Evolutionary conservation across 495 filamentous ascomycete species (phyloP).

Genomic region (Aspergillus cristatus): DNA sequence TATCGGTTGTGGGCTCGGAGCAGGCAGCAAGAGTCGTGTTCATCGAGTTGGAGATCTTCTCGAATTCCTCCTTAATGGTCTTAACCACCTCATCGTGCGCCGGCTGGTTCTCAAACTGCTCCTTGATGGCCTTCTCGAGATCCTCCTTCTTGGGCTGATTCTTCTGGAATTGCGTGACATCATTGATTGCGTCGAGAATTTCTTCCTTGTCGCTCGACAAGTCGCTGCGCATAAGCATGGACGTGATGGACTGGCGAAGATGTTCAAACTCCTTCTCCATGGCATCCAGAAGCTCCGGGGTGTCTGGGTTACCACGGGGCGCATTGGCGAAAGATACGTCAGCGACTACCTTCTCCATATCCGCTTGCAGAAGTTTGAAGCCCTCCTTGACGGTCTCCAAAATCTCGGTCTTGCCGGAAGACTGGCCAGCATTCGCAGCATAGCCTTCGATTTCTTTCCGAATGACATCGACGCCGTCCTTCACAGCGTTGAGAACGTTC

Average conservation of each 20-base stretch:
- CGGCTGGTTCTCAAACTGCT: slow-evolving; percentile 68
- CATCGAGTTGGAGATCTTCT: slow-evolving; percentile 40
- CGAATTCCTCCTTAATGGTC: slow-evolving; percentile 60
- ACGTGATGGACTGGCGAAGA: slow-evolving; percentile 63
- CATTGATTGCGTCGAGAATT: slow-evolving; percentile 53
- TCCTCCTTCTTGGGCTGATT: slow-evolving; percentile 8
- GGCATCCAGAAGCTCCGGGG: slow-evolving; percentile 52
- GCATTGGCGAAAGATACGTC: slow-evolving; percentile 27
- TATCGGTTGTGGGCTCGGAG: slow-evolving; percentile 5
- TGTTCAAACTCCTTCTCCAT: slow-evolving; percentile 64
- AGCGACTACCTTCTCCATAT: slow-evolving; percentile 56
- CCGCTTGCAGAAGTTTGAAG: slow-evolving; percentile 62
- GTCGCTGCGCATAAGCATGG: slow-evolving; percentile 52
- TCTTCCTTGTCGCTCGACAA: slow-evolving; percentile 48
- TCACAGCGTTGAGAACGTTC: slow-evolving; percentile 74
- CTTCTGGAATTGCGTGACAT: slow-evolving; percentile 28
- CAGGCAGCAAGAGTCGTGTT: not conserved
- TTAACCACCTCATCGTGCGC: slow-evolving; percentile 57
- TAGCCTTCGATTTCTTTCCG: slow-evolving; percentile 76
- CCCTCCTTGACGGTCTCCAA: slow-evolving; percentile 62
- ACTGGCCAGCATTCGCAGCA: slow-evolving; percentile 57
- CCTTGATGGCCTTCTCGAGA: slow-evolving; percentile 44
- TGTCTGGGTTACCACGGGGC: slow-evolving; percentile 33
- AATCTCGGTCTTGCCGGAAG: slow-evolving; percentile 65
- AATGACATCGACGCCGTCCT: slow-evolving; percentile 73